Conservation (phyloP, 169 alveolate genomes). For the Amoebophrya sp. region DNA sequence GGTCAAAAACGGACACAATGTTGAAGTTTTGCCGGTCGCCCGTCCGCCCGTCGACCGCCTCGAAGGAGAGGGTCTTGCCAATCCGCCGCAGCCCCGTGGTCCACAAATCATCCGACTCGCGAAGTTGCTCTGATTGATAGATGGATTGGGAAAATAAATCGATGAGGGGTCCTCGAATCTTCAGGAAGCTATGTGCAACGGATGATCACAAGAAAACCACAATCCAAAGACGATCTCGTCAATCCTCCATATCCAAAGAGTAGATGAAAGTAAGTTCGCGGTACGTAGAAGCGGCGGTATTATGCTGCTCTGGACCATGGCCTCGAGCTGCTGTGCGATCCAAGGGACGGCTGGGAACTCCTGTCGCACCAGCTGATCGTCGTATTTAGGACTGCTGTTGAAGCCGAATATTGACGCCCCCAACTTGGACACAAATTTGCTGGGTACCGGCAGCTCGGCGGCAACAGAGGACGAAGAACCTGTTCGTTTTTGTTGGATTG, state of each 20-base stretch:
- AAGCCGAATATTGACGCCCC: too few species aligned
- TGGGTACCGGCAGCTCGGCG: too few species aligned
- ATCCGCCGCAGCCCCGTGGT: neutral
- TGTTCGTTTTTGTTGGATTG: neutral
- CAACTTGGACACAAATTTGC: too few species aligned
- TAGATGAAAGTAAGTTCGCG: too few species aligned
- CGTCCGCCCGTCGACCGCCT: neutral
- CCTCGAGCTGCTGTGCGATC: neutral
- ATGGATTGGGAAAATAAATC: too few species aligned
- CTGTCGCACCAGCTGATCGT: neutral
- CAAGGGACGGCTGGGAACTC: neutral
- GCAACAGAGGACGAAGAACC: too few species aligned
- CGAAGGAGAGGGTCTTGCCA: neutral
- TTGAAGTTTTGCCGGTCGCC: neutral
- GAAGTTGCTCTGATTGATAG: slow-evolving; percentile 4
- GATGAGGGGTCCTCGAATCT: too few species aligned
- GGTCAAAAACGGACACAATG: neutral
- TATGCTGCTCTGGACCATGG: neutral
- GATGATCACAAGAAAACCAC: too few species aligned
- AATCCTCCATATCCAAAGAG: too few species aligned
- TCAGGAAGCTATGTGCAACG: too few species aligned
- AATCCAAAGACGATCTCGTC: too few species aligned
- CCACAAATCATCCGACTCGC: neutral
- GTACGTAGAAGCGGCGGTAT: neutral
- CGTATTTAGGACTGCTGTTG: neutral